Conservation (phyloP, 1,284 basidiomycete genomes). For the Cryptococcus wingfieldii region DNA sequence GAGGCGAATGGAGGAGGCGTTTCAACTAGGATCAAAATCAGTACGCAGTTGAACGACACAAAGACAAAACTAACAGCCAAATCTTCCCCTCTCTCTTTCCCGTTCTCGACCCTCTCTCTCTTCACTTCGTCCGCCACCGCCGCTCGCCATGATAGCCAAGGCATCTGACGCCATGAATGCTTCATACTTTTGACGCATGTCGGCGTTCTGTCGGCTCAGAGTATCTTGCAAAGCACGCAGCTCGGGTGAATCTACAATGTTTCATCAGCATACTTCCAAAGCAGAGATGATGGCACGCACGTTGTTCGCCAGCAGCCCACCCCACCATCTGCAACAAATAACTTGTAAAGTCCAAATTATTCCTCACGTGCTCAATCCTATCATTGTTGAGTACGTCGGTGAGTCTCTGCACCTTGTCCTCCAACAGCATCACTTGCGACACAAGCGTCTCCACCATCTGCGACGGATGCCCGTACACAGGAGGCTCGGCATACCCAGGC, state of each 20-base stretch:
- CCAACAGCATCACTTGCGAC: conserved; percentile 26
- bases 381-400: conserved; percentile 28
- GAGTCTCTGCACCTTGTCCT: conserved; percentile 29
- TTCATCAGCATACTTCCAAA: neutral
- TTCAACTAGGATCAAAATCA: neutral
- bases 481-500: conserved; percentile 20
- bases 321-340: conserved; percentile 34
- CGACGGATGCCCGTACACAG: conserved; percentile 19
- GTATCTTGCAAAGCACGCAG: conserved; percentile 26
- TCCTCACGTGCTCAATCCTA: conserved; percentile 28
- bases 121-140: neutral
- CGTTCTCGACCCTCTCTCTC: neutral
- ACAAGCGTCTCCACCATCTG: conserved; percentile 13
- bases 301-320: conserved; percentile 20
- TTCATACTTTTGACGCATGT: conserved; percentile 29
- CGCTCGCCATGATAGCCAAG: conserved; percentile 16
- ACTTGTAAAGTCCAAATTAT: conserved; percentile 27
- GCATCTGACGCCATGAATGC: conserved; percentile 26
- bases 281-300: conserved; percentile 14
- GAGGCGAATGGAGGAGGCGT: neutral
- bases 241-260: conserved; percentile 7
- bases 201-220: conserved; percentile 18
- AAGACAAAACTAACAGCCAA: neutral
- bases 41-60: neutral
- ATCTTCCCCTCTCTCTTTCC: neutral